These are phyloP conservation scores for Trametes maxima DNA, from an alignment of 768 basidiomycete genomes.

Conservation along the genomic window DNA sequence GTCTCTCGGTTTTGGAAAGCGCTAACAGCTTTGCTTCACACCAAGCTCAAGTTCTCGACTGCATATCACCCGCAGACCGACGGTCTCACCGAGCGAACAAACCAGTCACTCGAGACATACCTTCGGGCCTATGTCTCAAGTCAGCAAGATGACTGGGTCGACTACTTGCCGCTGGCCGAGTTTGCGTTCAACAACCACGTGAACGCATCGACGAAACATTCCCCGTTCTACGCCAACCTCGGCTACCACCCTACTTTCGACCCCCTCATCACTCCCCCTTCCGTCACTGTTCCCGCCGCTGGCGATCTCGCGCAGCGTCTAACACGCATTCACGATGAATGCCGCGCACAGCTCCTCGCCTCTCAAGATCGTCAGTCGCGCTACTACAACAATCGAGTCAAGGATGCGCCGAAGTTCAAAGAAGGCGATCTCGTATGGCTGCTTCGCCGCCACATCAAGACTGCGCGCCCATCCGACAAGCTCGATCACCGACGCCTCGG, in stretches of 20 bases:
- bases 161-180: slow-evolving; percentile 43
- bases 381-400: slow-evolving; percentile 33
- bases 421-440: slow-evolving; percentile 42
- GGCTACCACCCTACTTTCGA: slow-evolving; percentile 29
- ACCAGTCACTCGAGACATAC: slow-evolving; percentile 42
- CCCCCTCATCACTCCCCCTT: slow-evolving; percentile 32
- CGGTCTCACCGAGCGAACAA: slow-evolving; percentile 41
- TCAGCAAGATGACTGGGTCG: slow-evolving; percentile 47
- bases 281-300: slow-evolving; percentile 36
- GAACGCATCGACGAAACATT: slow-evolving; percentile 35
- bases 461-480: slow-evolving; percentile 44
- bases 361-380: slow-evolving; percentile 34
- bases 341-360: slow-evolving; percentile 35
- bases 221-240: slow-evolving; percentile 15
- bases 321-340: slow-evolving; percentile 37
- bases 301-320: slow-evolving; percentile 34
- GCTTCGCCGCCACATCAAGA: slow-evolving; percentile 41
- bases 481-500: slow-evolving; percentile 28
- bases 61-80: slow-evolving; percentile 50
- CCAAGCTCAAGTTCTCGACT: slow-evolving; percentile 33
- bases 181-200: slow-evolving; percentile 44
- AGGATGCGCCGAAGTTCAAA: slow-evolving; percentile 35
- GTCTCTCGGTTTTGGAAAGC: slow-evolving; percentile 15
- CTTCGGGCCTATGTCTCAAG: slow-evolving; percentile 40
- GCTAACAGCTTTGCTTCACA: slow-evolving; percentile 9